Evolutionary conservation across 192 early-diverging fungal species (phyloP).

Genomic region (Backusella macrospora): DNA sequence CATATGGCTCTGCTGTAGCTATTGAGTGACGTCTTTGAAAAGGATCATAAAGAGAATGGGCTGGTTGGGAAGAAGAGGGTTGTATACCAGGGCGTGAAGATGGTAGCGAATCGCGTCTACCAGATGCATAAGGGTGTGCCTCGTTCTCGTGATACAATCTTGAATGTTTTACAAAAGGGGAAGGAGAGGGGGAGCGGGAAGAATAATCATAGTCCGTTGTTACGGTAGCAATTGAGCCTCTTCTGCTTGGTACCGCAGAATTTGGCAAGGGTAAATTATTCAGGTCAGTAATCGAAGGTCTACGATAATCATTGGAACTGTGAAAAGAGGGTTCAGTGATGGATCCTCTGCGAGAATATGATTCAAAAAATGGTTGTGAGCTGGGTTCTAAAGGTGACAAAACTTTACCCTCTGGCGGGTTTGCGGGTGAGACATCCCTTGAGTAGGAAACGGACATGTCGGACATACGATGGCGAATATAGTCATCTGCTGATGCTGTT

Average conservation of each 20-base stretch:
- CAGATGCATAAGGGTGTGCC: constrained; percentile 13
- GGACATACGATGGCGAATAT: constrained; percentile 41
- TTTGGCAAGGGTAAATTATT: constrained; percentile 35
- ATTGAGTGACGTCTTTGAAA: constrained; percentile 45
- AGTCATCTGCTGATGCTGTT: constrained; percentile 34
- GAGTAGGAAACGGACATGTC: constrained; percentile 34
- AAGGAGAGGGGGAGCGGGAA: constrained; percentile 40
- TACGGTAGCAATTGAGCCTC: constrained; percentile 37
- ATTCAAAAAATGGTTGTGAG: constrained; percentile 24
- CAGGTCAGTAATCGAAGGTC: constrained; percentile 36
- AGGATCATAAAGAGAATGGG: constrained; percentile 34
- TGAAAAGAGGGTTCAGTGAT: constrained; percentile 26
- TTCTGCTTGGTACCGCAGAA: constrained; percentile 23
- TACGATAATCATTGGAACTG: constrained; percentile 28
- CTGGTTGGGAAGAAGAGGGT: not conserved
- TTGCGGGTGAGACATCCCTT: constrained; percentile 23
- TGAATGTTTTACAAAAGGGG: constrained; percentile 28
- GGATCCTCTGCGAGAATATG: constrained; percentile 38
- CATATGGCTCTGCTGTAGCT: constrained; percentile 30
- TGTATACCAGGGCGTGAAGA: not conserved
- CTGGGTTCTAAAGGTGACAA: constrained; percentile 39
- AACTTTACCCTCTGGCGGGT: constrained; percentile 15
- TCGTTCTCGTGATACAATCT: not conserved
- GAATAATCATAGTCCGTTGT: constrained; percentile 32
- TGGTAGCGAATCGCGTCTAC: constrained; percentile 18